Evolutionary conservation across 2,329 filamentous ascomycete species (phyloP).

Genomic region (Fusarium sp.): DNA sequence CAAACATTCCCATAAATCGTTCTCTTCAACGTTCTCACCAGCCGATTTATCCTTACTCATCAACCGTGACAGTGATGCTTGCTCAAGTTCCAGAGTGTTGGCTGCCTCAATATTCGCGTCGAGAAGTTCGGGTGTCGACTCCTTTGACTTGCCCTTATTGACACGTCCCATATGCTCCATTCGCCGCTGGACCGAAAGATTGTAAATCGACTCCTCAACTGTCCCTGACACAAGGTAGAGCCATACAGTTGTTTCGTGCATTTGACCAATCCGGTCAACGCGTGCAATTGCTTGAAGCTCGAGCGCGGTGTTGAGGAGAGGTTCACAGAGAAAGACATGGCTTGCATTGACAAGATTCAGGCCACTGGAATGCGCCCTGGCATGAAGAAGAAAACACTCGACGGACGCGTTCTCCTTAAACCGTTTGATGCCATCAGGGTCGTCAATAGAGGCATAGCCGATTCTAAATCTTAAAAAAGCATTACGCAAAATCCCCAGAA

Average conservation of each 20-base stretch:
- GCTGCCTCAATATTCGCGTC: constrained; percentile 79
- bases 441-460: constrained; percentile 76
- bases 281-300: constrained; percentile 95
- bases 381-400: constrained; percentile 90
- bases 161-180: constrained; percentile 75
- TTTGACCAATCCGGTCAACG: constrained; percentile 93
- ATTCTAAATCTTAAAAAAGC: constrained; percentile 81
- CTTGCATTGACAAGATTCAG: constrained; percentile 93
- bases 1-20: constrained; percentile 88
- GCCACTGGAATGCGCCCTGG: constrained; percentile 86
- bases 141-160: constrained; percentile 53
- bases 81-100: constrained; percentile 85
- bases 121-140: constrained; percentile 58
- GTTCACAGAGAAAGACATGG: constrained; percentile 95
- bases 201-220: constrained; percentile 91
- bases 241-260: constrained; percentile 90
- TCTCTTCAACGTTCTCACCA: constrained; percentile 81
- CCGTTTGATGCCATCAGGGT: constrained; percentile 72
- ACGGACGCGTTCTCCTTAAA: constrained; percentile 80
- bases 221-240: constrained; percentile 92
- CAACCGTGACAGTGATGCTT: constrained; percentile 74
- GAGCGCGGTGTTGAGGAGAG: constrained; percentile 90
- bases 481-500: constrained; percentile 76
- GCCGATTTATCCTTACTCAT: constrained; percentile 75
- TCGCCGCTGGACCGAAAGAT: constrained; percentile 82